Base-by-base conservation (phyloP, 805 yeast genomes). In the Scheffersomyces stipitis region DNA sequence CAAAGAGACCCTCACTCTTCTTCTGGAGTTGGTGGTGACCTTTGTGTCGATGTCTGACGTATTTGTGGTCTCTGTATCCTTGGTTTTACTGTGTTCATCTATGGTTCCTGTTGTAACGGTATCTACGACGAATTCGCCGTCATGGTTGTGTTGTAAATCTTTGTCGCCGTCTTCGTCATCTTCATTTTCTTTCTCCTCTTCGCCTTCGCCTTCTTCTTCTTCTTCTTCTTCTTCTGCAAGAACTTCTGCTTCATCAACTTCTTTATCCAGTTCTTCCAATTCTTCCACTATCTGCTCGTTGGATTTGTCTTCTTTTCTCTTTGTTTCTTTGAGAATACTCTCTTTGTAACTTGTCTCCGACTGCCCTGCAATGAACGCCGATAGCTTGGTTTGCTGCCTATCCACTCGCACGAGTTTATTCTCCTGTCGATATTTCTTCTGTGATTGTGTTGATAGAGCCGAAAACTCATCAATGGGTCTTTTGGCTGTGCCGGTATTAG, bases 351-450 rank as follows among this genome's bases (percentile, higher is more conserved):
- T 9, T 4, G 30, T 16, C 15, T 14, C 30, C 5, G 34, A 16
- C 26, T 37, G 37, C n/a, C 22, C 20, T 3, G 23, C 9, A 8
- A 38, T 15, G 28, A 48, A 56, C 29, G 45, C 41, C 31, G 36
- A 58, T 43, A 48, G 47, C 37, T 44, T 62, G 44, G 76, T 60
- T 50, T 87, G 95, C 40, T 62, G 69, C 3, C 80, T 72, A 53
- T 86, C 93, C 0, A 87, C 83, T 42, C 95, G 62, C 3, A 85
- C 88, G 48, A 84, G 55, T 37, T 80, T 77, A 49, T 82, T 75
- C 46, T 83, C 93, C 47, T 76, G 78, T 30, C 78, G 64, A 34
- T 66, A 45, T 46, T 53, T 62, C 40, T 62, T 64, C 7, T 44
- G 45, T 3, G 42, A 36, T 23, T 31, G 31, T 16, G 17, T 34